Conservation (phyloP, 2,329 filamentous ascomycete genomes). For the Dissoconium aciculare region DNA sequence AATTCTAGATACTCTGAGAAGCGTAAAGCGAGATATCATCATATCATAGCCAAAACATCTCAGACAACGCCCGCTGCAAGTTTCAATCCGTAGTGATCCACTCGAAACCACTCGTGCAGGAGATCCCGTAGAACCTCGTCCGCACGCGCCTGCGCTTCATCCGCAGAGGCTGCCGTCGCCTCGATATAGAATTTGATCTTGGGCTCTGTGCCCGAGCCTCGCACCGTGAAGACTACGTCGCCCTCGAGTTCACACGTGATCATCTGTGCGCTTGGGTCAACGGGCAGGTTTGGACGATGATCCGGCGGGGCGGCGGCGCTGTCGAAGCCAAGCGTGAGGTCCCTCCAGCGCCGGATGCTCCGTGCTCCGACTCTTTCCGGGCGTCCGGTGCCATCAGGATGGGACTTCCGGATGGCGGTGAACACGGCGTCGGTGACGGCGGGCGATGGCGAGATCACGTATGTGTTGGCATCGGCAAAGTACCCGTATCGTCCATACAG, state of each 20-base stretch:
- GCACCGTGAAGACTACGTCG: conserved; percentile 42
- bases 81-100: too few species aligned
- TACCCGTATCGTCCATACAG: conserved; percentile 44
- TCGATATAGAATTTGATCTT: conserved; percentile 50
- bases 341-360: conserved; percentile 43
- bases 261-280: conserved; percentile 46
- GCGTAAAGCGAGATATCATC: too few species aligned
- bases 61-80: too few species aligned
- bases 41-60: too few species aligned
- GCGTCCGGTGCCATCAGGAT: conserved; percentile 16
- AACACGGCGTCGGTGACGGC: conserved; percentile 41
- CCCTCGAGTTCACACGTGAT: conserved; percentile 46
- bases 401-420: conserved; percentile 33
- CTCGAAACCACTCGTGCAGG: conserved; percentile 36
- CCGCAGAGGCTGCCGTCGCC: conserved; percentile 28
- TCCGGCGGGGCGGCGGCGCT: conserved; percentile 35
- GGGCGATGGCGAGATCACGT: conserved; percentile 44
- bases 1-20: too few species aligned
- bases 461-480: conserved; percentile 49
- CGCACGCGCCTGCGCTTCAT: conserved; percentile 30
- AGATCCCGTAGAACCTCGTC: conserved; percentile 33
- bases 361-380: conserved; percentile 32
- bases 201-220: conserved; percentile 49
- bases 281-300: conserved; percentile 39
- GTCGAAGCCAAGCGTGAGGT: conserved; percentile 47